Evolutionary conservation across 2,329 filamentous ascomycete genomes (phyloP), one percentile per base, ranked within the genome.

Genomic region (Hymenoscyphus linearis): DNA sequence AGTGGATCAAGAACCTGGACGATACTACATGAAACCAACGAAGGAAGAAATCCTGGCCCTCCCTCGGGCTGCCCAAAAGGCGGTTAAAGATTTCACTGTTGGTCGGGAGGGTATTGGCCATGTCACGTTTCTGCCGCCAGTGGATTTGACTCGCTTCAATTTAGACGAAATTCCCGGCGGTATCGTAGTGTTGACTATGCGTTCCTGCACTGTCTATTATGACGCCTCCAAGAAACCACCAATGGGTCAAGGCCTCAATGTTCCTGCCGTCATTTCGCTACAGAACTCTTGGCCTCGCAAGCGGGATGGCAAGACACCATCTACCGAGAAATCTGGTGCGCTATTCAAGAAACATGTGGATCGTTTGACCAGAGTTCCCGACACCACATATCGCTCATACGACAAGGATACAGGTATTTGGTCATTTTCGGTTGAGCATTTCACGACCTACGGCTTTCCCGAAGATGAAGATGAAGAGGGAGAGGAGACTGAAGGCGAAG

Each of bases 381-480:
- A 91, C 73, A 98, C 95, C 0, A 85, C 85, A 3, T 98, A 96
- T 69, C 80, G 93, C 68, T 81, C 82, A 69, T 99, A 97, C 74
- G 84, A 96, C 65, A 79, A 81, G 61, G 81, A 90, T 1, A 92
- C 86, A 58, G 95, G 93, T 58, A 83, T 90, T 54, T 99, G 96
- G 96, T 84, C 85, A 14, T 99, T 99, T 78, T 86, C 81, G 10
- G 95, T 99, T n/a, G 87, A 93, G 70, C 95, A 99, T 75, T 99
- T 96, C 74, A 98, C 93, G 1, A 96, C 92, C 1, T 99, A 99
- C 72, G 93, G 90, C 47, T 81, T 98, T 59, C 89, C 93, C 3
- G 57, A 58, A 65, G 91, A 90, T 16, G 64, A 66, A 27, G 64
- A 66, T 4, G 57, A 58, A 65, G 91, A 90, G 16, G 64, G 65